Base-by-base conservation (phyloP, 2,329 filamentous ascomycete species). In the Penicillium polonicum region DNA sequence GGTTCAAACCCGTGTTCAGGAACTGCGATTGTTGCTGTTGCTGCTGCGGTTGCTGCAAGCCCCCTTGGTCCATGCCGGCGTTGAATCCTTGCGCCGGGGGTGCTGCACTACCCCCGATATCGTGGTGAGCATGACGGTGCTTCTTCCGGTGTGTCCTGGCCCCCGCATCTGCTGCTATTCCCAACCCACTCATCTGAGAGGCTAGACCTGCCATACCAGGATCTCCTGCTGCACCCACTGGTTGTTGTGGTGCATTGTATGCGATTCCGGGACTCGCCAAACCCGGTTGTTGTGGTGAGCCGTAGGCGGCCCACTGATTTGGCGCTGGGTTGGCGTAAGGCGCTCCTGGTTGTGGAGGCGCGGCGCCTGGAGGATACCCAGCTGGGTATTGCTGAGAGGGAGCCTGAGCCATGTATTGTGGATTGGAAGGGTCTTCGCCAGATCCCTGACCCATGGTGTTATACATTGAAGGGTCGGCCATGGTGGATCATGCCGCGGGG, bases 61-160 rank as follows among this genome's bases (percentile, higher is more conserved):
- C 84, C 12, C 80, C 78, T 25, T 83, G 81, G 2, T 86, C 85
- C 69, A 88, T 85, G 60, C 85, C 88, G 71, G 88, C 88, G 77
- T 88, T 88, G 76, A 89, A 90, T 12, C 85, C 79, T 69, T 89
- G 86, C 6, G 87, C 85, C 35, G 85, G 86, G 49, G 86, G 54
- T 13, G 63, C 60, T 25, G 63, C 55, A 29, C 60, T 81, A 13
- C 87, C 82, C 23, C 89, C 85, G 52, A 97, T 85, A 39, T 86
- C 88, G 74, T 97, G 93, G 75, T 96, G 90, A 62, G 92, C 93
- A 77, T 97, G 93, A 59, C 91, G 86, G 73, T 97, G 89, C 83
- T 96, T 97, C 85, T 96, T 97, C 82, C 92, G 89, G 50, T 79
- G 75, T 38, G 74, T 65, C 72, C 86, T 78, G 50, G 72, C 65